A percentile compares a stretch with the other conserved stretches of the same genome.
phyloP scores from a whole-genome alignment of 140 eudicot species.

The Bidens hawaiensis region DNA sequence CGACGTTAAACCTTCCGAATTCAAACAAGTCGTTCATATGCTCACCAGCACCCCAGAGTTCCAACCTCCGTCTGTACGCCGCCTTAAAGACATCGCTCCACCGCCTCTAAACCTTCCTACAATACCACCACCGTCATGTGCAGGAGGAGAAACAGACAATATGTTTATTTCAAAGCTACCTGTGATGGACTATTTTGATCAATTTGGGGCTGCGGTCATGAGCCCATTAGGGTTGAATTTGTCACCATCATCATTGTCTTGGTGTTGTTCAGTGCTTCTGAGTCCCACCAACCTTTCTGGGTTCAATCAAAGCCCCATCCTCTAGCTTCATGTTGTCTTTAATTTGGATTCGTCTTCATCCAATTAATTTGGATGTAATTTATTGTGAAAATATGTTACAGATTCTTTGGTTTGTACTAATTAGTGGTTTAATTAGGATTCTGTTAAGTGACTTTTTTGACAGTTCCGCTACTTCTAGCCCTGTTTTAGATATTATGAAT shows the following conservation, averaged over 20 bases:
- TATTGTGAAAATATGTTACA: too few relatives aligned
- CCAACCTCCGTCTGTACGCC: constrained; percentile 8
- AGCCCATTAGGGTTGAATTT: constrained; percentile 23
- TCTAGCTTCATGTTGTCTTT: constrained; percentile 7
- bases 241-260: constrained; percentile 32
- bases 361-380: neutral
- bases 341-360: neutral
- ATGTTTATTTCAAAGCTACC: constrained; percentile 11
- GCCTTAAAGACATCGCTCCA: too few relatives aligned
- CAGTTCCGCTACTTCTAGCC: too few relatives aligned
- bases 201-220: constrained; percentile 4
- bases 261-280: constrained; percentile 29
- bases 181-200: constrained; percentile 17
- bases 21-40: constrained; percentile 45
- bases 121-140: neutral
- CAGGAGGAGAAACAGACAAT: constrained; percentile 6
- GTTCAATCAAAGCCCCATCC: constrained; percentile 16
- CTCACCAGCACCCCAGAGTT: constrained; percentile 40
- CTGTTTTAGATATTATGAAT: too few relatives aligned
- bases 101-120: too few relatives aligned
- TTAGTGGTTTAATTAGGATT: too few relatives aligned
- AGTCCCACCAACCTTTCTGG: constrained; percentile 20
- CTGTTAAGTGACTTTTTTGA: too few relatives aligned
- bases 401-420: too few relatives aligned
- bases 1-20: constrained; percentile 38